Evolutionary conservation across 2,329 filamentous ascomycete genomes (phyloP).

Genomic region (Hypoxylon sp.): DNA sequence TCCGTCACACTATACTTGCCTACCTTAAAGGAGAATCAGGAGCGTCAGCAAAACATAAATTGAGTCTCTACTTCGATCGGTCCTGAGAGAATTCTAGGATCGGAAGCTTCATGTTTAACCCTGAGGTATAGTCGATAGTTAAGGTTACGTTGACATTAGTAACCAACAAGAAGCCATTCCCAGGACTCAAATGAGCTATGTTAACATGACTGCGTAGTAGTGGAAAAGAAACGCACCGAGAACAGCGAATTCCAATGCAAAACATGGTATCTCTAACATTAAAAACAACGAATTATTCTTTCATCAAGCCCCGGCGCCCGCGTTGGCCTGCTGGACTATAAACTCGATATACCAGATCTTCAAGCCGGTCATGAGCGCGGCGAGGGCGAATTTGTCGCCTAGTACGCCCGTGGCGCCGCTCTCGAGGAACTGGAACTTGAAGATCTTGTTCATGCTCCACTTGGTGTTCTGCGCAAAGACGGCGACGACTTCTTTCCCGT

Average conservation of each 20-base stretch:
- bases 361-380: constrained; percentile 44
- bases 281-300: not conserved
- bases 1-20: not conserved
- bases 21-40: not conserved
- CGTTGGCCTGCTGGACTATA: not conserved
- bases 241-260: not conserved
- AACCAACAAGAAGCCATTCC: not conserved
- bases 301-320: not conserved
- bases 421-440: constrained; percentile 47
- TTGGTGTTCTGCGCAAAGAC: constrained; percentile 40
- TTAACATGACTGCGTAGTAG: not conserved
- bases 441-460: constrained; percentile 42
- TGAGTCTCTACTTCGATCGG: too few relatives aligned
- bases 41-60: too few relatives aligned
- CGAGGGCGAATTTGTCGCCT: constrained; percentile 45
- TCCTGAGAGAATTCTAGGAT: not conserved
- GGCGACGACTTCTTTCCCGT: constrained; percentile 48
- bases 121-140: not conserved
- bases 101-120: not conserved
- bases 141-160: not conserved
- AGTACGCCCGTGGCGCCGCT: constrained; percentile 46
- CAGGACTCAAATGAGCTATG: not conserved
- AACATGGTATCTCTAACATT: not conserved
- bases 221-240: not conserved
- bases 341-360: constrained; percentile 44